phyloP scores from a whole-genome alignment of 345 rosid genomes.

The Sisymbrium altissimum region DNA sequence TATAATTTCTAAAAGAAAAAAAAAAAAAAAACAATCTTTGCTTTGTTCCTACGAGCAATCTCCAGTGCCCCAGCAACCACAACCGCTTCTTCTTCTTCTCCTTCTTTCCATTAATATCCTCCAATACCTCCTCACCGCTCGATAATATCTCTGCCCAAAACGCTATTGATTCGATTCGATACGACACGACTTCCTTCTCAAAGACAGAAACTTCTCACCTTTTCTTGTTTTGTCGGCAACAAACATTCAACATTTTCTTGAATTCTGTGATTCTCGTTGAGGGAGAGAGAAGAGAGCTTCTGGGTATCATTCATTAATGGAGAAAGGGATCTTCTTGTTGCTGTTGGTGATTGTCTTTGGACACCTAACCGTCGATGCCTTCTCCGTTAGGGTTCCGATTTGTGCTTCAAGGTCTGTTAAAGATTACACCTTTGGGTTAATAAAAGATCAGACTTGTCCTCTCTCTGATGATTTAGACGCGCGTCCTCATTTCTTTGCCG shows the following conservation, averaged over 20 bases:
- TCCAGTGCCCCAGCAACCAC: constrained; percentile 28
- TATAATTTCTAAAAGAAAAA: not conserved
- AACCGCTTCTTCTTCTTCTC: constrained; percentile 28
- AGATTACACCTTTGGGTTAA: constrained; percentile 53
- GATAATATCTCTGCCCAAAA: not conserved
- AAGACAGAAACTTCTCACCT: not conserved
- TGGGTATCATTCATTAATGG: constrained; percentile 21
- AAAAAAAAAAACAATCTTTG: not conserved
- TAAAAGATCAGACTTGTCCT: constrained; percentile 43
- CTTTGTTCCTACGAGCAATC: constrained; percentile 21
- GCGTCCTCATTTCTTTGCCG: constrained; percentile 34
- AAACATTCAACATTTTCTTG: not conserved
- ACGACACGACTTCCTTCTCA: too few relatives aligned
- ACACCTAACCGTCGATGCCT: constrained; percentile 15
- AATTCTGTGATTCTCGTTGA: not conserved
- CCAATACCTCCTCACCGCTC: not conserved
- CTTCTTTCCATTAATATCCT: constrained; percentile 3
- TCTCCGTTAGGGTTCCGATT: constrained; percentile 35
- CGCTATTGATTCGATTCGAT: constrained; percentile 11
- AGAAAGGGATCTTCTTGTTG: constrained; percentile 37
- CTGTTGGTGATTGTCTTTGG: constrained; percentile 33
- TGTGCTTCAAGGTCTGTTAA: constrained; percentile 40
- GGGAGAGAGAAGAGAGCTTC: not conserved
- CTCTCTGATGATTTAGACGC: constrained; percentile 26
- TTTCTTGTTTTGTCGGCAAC: constrained; percentile 8